Percentiles rank a stretch among this genome's conserved stretches.
These are phyloP conservation scores for Phlebopus sp. DNA, from an alignment of 1,284 basidiomycete genomes.

Conservation along the genomic window DNA sequence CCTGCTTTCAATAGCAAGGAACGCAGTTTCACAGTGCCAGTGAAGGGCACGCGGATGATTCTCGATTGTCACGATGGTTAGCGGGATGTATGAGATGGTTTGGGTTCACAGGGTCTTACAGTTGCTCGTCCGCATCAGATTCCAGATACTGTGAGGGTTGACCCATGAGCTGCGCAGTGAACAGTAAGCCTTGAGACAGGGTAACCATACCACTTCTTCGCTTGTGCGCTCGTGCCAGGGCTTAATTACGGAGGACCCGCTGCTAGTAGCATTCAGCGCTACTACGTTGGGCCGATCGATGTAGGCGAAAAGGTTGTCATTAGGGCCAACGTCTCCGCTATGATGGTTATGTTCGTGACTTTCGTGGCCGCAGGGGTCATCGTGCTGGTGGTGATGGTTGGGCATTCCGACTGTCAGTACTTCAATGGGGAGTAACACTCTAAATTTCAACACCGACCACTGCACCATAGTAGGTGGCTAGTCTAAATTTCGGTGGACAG, in stretches of 20 bases:
- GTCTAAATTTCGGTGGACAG: too few relatives aligned
- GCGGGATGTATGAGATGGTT: conserved; percentile 3
- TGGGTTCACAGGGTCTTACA: conserved; percentile 44
- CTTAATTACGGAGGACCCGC: conserved; percentile 61
- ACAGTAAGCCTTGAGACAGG: neutral
- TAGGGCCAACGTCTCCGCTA: conserved; percentile 47
- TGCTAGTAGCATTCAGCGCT: conserved; percentile 59
- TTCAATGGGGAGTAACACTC: too few relatives aligned
- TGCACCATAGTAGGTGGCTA: too few relatives aligned
- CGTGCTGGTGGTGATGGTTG: conserved; percentile 44
- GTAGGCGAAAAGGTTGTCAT: conserved; percentile 65
- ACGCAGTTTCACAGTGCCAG: conserved; percentile 73
- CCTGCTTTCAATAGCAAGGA: conserved; percentile 74
- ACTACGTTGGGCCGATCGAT: conserved; percentile 74
- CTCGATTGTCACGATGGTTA: conserved; percentile 35
- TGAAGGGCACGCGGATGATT: conserved; percentile 78
- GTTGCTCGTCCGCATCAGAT: conserved; percentile 81
- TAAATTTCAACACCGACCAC: too few relatives aligned
- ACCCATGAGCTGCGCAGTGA: neutral
- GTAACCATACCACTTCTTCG: conserved; percentile 52
- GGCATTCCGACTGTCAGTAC: too few relatives aligned
- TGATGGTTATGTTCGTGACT: conserved; percentile 54
- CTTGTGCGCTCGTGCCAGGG: conserved; percentile 71
- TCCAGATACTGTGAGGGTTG: conserved; percentile 57
- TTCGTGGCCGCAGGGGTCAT: conserved; percentile 55